Evolutionary conservation across 352 stramenopile genomes (phyloP).

Genomic region (Phytophthora hibernalis): DNA sequence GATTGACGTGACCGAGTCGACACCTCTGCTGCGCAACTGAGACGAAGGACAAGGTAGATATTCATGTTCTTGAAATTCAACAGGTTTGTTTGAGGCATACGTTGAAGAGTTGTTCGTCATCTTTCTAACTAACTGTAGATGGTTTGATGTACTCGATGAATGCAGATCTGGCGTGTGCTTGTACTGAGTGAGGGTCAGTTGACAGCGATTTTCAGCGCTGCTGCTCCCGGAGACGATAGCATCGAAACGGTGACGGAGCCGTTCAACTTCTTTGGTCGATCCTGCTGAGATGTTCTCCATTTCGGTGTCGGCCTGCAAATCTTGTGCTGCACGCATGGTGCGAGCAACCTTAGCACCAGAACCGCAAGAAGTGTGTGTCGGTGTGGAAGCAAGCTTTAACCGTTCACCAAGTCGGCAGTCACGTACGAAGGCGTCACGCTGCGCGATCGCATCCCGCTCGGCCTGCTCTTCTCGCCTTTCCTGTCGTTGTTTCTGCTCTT

Average conservation of each 20-base stretch:
- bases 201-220: slow-evolving; percentile 17
- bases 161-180: slow-evolving; percentile 26
- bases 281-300: neutral
- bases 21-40: slow-evolving; percentile 44
- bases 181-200: slow-evolving; percentile 7
- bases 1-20: slow-evolving; percentile 53
- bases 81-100: slow-evolving; percentile 26
- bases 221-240: slow-evolving; percentile 36
- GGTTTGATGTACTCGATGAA: slow-evolving; percentile 46
- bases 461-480: slow-evolving; percentile 28
- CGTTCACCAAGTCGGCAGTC: slow-evolving; percentile 64
- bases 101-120: neutral
- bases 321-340: slow-evolving; percentile 45
- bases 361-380: slow-evolving; percentile 53
- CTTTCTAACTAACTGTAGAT: slow-evolving; percentile 13
- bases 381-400: slow-evolving; percentile 47
- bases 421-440: slow-evolving; percentile 46
- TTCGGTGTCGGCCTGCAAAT: slow-evolving; percentile 11
- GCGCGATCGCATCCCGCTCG: slow-evolving; percentile 30
- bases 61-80: slow-evolving; percentile 17
- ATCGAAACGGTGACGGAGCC: slow-evolving; percentile 50
- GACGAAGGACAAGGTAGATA: slow-evolving; percentile 23
- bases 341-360: slow-evolving; percentile 56
- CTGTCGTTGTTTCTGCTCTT: slow-evolving; percentile 35
- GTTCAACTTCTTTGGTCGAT: slow-evolving; percentile 23